phyloP scores from a whole-genome alignment of 768 basidiomycete species.

The Boletus pseudo-olivaceus region DNA sequence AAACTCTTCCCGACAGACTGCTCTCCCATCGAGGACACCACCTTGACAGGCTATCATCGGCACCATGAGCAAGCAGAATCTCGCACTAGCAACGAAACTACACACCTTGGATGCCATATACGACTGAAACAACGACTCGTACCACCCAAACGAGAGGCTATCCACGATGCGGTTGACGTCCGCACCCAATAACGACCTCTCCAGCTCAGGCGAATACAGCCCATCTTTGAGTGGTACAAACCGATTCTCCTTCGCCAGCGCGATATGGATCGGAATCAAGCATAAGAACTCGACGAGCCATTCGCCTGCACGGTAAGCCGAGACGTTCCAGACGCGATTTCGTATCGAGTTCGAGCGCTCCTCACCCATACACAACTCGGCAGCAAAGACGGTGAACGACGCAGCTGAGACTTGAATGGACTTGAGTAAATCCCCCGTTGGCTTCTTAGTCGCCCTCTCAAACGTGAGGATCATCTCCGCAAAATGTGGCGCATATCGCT shows the following conservation, averaged over 20 bases:
- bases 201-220: constrained; percentile 46
- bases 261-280: constrained; percentile 63
- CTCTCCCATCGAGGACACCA: constrained; percentile 68
- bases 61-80: neutral
- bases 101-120: constrained; percentile 56
- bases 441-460: constrained; percentile 50
- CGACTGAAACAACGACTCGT: constrained; percentile 59
- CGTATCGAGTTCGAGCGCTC: neutral
- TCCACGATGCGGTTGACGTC: constrained; percentile 58
- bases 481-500: constrained; percentile 42
- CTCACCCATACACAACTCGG: constrained; percentile 4
- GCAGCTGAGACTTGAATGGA: constrained; percentile 35
- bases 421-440: constrained; percentile 43
- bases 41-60: constrained; percentile 48
- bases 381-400: constrained; percentile 27
- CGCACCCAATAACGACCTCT: constrained; percentile 54
- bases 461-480: constrained; percentile 42
- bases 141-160: constrained; percentile 57
- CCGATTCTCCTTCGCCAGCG: constrained; percentile 54
- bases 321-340: constrained; percentile 28
- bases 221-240: constrained; percentile 62
- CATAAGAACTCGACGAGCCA: constrained; percentile 62
- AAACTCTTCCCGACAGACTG: constrained; percentile 65
- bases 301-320: constrained; percentile 48
- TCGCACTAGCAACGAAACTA: fast-evolving